These are phyloP conservation scores for Sugiyamaella novakii DNA, from an alignment of 1,139 yeast species.

Conservation along the genomic window DNA sequence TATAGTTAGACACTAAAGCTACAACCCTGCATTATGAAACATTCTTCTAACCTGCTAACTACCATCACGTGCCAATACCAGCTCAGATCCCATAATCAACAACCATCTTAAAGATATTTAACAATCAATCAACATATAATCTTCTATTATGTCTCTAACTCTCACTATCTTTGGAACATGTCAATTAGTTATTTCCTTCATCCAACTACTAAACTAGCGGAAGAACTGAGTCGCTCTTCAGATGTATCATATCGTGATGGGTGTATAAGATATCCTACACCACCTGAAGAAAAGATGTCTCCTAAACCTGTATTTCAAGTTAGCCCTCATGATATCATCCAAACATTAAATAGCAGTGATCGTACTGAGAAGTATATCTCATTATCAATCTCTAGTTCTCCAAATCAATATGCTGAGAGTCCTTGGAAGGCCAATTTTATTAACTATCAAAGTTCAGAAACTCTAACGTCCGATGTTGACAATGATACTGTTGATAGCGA, in stretches of 20 bases:
- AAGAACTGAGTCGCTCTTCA: constrained; percentile 8
- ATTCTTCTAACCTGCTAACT: too few relatives aligned
- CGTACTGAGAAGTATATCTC: too few relatives aligned
- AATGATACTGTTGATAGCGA: neutral
- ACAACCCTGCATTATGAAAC: too few relatives aligned
- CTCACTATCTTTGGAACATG: too few relatives aligned
- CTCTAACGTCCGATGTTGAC: neutral
- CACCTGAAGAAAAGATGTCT: constrained; percentile 11
- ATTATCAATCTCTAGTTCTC: neutral
- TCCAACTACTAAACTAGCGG: constrained; percentile 9
- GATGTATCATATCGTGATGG: constrained; percentile 15
- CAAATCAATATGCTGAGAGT: constrained; percentile 6
- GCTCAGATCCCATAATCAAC: too few relatives aligned
- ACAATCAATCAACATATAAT: too few relatives aligned
- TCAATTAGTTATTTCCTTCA: constrained; percentile 15
- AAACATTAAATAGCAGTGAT: neutral
- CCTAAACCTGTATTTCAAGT: neutral
- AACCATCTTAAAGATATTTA: too few relatives aligned
- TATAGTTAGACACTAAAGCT: too few relatives aligned
- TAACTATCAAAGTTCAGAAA: constrained; percentile 3
- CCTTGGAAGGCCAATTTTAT: constrained; percentile 15
- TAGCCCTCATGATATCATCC: neutral
- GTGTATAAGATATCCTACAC: constrained; percentile 15
- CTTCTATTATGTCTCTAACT: too few relatives aligned
- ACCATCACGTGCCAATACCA: too few relatives aligned